Evolutionary conservation across 495 filamentous ascomycete genomes (phyloP).

Genomic region (Hypoxylon crocopeplum): DNA sequence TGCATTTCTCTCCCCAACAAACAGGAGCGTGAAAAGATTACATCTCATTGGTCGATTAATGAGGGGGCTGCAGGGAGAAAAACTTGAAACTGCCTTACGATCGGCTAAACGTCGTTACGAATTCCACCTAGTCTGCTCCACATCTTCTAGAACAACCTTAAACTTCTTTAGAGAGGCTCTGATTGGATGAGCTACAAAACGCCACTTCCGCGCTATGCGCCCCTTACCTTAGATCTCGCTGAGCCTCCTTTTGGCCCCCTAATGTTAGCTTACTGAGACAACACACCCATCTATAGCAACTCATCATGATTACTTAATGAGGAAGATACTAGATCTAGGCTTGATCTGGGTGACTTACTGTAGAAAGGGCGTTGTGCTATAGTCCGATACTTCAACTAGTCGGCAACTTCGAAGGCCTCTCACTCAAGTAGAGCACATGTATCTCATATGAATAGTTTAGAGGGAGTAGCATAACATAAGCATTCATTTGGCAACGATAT

Average conservation of each 20-base stretch:
- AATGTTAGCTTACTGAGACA: too few relatives aligned
- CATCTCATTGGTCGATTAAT: not conserved
- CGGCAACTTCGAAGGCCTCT: too few relatives aligned
- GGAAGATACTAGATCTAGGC: too few relatives aligned
- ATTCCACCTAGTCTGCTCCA: not conserved
- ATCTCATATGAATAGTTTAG: too few relatives aligned
- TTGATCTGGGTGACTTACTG: too few relatives aligned
- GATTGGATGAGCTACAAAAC: slow-evolving; percentile 15
- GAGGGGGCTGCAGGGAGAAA: not conserved
- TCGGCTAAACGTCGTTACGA: slow-evolving; percentile 9
- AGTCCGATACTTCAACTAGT: too few relatives aligned
- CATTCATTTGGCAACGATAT: too few relatives aligned
- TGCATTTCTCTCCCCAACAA: slow-evolving; percentile 35
- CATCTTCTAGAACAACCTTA: slow-evolving; percentile 37
- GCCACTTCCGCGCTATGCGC: slow-evolving; percentile 21
- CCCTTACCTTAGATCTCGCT: slow-evolving; percentile 12
- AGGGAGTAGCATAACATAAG: too few relatives aligned
- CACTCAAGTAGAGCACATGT: too few relatives aligned
- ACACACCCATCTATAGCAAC: too few relatives aligned
- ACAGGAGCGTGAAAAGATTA: slow-evolving; percentile 4
- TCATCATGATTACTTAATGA: too few relatives aligned
- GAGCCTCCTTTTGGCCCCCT: slow-evolving; percentile 10
- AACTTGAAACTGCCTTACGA: slow-evolving; percentile 28
- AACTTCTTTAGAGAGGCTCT: not conserved
- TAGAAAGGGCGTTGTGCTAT: too few relatives aligned